Conservation (phyloP, 169 alveolate genomes). For the Prorocentrum cordatum region DNA sequence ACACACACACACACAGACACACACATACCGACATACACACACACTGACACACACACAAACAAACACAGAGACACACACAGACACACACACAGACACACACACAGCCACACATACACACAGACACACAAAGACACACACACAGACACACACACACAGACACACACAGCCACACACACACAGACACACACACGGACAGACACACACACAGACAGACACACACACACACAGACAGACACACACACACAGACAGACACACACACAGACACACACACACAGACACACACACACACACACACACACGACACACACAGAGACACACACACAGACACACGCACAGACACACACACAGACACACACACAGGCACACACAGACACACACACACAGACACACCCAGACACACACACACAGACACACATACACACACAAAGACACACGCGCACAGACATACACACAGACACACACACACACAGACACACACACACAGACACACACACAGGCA, state of each 20-base stretch:
- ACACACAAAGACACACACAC: no score
- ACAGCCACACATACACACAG: no score
- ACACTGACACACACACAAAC: no score
- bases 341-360: conserved; percentile 1
- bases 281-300: not conserved
- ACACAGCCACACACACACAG: no score
- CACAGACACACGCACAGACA: not conserved
- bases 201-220: no score
- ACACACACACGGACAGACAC: no score
- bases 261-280: not conserved
- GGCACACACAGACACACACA: not conserved
- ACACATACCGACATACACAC: no score
- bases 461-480: not conserved
- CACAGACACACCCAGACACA: not conserved
- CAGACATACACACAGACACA: not conserved
- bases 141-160: no score
- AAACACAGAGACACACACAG: no score
- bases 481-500: not conserved
- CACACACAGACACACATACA: conserved; percentile 1
- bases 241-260: not conserved
- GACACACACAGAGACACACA: not conserved
- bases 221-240: no score
- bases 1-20: no score
- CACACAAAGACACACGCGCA: not conserved
- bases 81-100: no score